Evolutionary conservation across 352 stramenopile genomes (phyloP), one percentile per base, ranked within the genome.

Genomic region (Phytopythium chamaehyphon): DNA sequence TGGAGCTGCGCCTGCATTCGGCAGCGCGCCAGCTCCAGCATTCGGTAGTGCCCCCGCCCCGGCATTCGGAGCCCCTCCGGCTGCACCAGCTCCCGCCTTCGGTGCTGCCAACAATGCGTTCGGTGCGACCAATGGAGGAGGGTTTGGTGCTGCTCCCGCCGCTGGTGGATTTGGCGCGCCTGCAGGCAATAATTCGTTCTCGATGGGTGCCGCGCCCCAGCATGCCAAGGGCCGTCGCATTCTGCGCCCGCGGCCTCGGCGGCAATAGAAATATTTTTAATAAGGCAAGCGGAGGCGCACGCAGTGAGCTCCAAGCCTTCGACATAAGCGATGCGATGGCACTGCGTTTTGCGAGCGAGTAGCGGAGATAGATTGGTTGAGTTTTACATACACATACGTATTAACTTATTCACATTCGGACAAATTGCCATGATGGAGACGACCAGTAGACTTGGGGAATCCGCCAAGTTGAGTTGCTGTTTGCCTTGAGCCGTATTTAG

Each of bases 141-240:
- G 40, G 15, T 86, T 86, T 43, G 66, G 66, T 36, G 35, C 47
- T 12, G n/a, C 66, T 18, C 57, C 64, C 45, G 36, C 44, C n/a
- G 48, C 57, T 58, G 52, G 50, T 35, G 71, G 56, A 3, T 82
- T 80, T 21, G 60, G 59, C 7, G 68, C 58, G 22, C 55, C 62
- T 18, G 43, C 59, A 5, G 28, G 28, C 22, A 71, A 70, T n/a
- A 77, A 75, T 22, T 68, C 71, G 23, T 94, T 94, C 42, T 84
- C 57, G 53, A 77, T 92, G 59, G 84, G 84, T 7, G 67, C 69
- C 8, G 73, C 80, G 33, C 45, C 62, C 0, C 60, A 76, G 35
- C 61, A 71, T 12, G 59, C 60, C 10, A 84, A 83, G 57, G 64
- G 64, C 19, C 74, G 80, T 40, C 80, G 80, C 36, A 89, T 91